A percentile compares a stretch with the other conserved stretches of the same genome.
Conservation (phyloP, 805 yeast genomes). For the Brettanomyces sp. region DNA sequence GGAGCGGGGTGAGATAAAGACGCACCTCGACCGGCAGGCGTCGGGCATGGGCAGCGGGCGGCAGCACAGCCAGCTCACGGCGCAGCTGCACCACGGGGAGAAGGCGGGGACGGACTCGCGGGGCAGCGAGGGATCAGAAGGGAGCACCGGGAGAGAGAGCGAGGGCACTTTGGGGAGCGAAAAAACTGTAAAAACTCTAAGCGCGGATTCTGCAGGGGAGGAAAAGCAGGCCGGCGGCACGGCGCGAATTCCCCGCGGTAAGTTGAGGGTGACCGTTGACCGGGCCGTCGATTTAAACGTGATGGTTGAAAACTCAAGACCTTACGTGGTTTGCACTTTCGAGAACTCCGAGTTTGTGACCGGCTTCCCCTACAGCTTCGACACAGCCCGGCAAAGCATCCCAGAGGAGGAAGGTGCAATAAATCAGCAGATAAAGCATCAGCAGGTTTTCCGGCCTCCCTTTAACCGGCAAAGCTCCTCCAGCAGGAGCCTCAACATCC, state of each 20-base stretch:
- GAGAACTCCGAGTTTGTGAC: slow-evolving; percentile 88
- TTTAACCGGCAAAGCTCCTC: slow-evolving; percentile 21
- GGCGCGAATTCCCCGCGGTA: slow-evolving; percentile 58
- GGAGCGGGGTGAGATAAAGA: slow-evolving; percentile 22
- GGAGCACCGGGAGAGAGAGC: neutral
- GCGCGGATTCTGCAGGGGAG: too few species aligned
- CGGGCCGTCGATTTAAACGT: slow-evolving; percentile 68
- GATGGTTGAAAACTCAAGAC: slow-evolving; percentile 48
- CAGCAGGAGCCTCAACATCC: slow-evolving; percentile 16
- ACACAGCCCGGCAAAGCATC: neutral
- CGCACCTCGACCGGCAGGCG: slow-evolving; percentile 23
- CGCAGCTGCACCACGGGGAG: slow-evolving; percentile 25
- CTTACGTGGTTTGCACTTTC: slow-evolving; percentile 86
- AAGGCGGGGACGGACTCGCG: neutral
- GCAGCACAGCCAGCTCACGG: neutral
- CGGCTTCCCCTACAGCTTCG: slow-evolving; percentile 56
- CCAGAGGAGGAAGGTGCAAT: neutral
- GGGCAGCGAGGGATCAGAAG: neutral
- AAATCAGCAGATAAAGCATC: slow-evolving; percentile 2
- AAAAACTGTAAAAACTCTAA: neutral
- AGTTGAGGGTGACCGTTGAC: slow-evolving; percentile 67
- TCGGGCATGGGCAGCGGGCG: slow-evolving; percentile 9
- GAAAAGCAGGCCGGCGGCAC: neutral
- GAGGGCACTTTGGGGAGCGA: neutral
- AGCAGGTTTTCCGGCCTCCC: neutral